phyloP scores from a whole-genome alignment of 108 stramenopile genomes.

The Cyclotella distinguenda region DNA sequence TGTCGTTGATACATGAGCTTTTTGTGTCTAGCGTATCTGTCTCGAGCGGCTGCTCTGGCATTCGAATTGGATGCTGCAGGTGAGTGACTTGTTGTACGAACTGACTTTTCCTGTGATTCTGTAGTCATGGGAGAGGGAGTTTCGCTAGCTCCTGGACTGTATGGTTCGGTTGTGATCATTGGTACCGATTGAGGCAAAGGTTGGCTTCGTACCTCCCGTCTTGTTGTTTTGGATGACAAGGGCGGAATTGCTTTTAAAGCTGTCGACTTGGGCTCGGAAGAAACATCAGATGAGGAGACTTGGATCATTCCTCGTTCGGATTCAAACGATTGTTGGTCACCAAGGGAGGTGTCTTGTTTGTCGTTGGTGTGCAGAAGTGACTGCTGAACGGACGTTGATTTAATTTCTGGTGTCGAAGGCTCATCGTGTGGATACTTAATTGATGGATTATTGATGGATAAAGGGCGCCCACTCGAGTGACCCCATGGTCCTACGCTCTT shows the following conservation, averaged over 20 bases:
- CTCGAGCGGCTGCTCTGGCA: slow-evolving; percentile 32
- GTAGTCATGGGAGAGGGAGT: neutral
- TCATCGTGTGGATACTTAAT: slow-evolving; percentile 3
- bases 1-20: slow-evolving; percentile 17
- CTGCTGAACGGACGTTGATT: neutral
- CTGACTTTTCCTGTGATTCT: neutral
- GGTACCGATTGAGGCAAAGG: neutral
- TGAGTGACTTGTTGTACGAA: neutral
- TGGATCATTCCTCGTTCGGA: neutral
- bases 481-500: too few species aligned
- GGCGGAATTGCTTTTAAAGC: neutral
- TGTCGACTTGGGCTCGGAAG: neutral
- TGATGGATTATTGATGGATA: too few species aligned
- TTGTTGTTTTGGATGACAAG: neutral
- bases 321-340: neutral
- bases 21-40: slow-evolving; percentile 40
- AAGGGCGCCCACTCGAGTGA: too few species aligned
- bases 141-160: neutral
- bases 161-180: too few species aligned
- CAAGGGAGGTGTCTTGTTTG: neutral
- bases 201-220: slow-evolving; percentile 5
- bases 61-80: slow-evolving; percentile 16
- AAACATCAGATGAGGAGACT: neutral
- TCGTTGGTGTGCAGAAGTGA: neutral
- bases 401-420: neutral